Conservation (phyloP, 179 eudicot species). For the Beta lomatogona region DNA sequence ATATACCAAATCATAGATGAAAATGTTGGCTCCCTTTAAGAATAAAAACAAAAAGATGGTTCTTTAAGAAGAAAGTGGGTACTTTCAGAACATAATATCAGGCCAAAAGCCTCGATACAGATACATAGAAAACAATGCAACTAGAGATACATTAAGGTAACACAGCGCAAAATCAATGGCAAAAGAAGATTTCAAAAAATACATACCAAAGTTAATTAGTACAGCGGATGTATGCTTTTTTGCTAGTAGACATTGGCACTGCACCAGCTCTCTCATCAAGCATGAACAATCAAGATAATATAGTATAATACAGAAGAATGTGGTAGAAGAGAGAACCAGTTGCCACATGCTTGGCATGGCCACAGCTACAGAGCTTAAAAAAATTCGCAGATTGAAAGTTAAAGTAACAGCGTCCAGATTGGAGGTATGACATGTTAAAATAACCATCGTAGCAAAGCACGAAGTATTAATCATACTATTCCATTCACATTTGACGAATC, state of each 20-base stretch:
- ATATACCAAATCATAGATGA: background rate
- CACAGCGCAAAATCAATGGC: background rate
- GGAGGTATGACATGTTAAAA: constrained; percentile 1
- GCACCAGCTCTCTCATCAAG: constrained; percentile 2
- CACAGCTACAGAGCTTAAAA: background rate
- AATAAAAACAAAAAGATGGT: no score
- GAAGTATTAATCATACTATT: constrained; percentile 22
- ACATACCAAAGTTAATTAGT: constrained; percentile 4
- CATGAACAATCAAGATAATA: constrained; percentile 3
- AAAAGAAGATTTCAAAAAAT: background rate
- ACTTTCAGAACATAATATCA: background rate
- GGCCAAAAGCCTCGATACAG: background rate
- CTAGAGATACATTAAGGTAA: background rate
- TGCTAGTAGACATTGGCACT: background rate
- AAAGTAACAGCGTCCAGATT: constrained; percentile 11
- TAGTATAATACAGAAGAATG: background rate
- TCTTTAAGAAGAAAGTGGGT: background rate
- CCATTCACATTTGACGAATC: constrained; percentile 28
- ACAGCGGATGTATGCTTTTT: background rate
- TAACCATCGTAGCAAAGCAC: constrained; percentile 20
- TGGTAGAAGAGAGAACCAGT: background rate
- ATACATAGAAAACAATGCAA: background rate
- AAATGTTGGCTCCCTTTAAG: background rate
- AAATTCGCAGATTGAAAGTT: background rate
- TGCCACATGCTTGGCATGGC: background rate